Base-by-base conservation (phyloP, 2,329 filamentous ascomycete genomes). In the Sordariomycetes sp. region DNA sequence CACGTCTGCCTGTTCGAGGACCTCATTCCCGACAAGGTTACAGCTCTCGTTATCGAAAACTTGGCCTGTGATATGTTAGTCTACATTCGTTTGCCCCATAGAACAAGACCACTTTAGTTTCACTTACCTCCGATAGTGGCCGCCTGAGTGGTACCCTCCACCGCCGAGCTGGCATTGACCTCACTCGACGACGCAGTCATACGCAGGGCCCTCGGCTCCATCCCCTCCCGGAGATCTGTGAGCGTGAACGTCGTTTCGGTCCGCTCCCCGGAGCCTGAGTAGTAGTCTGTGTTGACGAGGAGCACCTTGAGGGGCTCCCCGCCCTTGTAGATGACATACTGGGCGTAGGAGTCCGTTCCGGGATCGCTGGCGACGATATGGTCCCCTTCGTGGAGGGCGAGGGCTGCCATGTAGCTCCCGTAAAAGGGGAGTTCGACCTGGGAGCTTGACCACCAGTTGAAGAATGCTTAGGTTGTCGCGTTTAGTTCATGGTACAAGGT, bases 331-430 rank as follows among this genome's bases (percentile, higher is more conserved):
- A 58, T 50, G n/a, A 60, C 28, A 18, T 60, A 60, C 43, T 60
- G 59, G 14, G 59, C 55, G 40, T 77, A 77, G 18, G 69, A 66
- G 0, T 63, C 71, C 10, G 59, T 68, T n/a, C 73, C 71, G 25
- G 68, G 70, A 58, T 81, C 79, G 20, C 80, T 66, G 0, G 73
- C 71, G 0, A 76, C 72, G 54, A 81, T 66, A 51, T 72, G 65
- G n/a, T 70, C 65, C 0, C 73, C 76, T 1, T 71, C 69, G 1
- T 75, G 74, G 25, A 55, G 25, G 8, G 59, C 59, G 8, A 58
- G 28, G 14, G 51, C 52, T 5, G 55, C 55, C 34, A 60, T 51
- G 51, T 58, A 60, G 51, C 55, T 52, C 16, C 59, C 59, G n/a
- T 60, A 60, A 52, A 60, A 60, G 8, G 59, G 52, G 8, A 43